Evolutionary conservation across 2,329 filamentous ascomycete species (phyloP).

Genomic region (Juglanconis oblonga): DNA sequence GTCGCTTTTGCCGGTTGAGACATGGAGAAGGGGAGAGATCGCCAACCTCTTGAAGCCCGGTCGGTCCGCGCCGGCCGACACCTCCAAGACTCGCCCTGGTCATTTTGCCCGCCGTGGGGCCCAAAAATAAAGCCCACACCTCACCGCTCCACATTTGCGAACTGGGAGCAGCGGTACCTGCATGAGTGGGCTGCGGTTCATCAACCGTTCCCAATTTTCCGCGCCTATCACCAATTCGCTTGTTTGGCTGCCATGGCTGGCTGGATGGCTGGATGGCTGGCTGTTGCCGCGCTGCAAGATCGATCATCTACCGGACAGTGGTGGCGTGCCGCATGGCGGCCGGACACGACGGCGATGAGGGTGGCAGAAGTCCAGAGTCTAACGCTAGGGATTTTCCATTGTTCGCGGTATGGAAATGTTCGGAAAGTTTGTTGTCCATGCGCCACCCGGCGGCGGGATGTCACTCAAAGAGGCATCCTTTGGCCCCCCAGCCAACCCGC

Average conservation of each 20-base stretch:
- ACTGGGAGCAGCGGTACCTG: constrained; percentile 8
- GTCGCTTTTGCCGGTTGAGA: too few relatives aligned
- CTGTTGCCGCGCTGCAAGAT: background rate
- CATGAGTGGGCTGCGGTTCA: constrained; percentile 4
- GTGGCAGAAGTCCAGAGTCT: background rate
- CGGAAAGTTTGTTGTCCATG: background rate
- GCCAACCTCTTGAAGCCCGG: constrained; percentile 2
- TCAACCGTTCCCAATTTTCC: background rate
- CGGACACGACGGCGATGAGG: background rate
- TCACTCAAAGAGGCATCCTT: background rate
- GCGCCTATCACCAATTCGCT: background rate
- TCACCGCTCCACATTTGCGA: background rate
- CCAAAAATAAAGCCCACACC: constrained; percentile 5
- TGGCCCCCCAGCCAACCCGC: background rate
- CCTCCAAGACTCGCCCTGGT: background rate
- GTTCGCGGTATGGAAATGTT: background rate
- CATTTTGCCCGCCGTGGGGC: constrained; percentile 1
- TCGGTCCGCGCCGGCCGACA: constrained; percentile 2
- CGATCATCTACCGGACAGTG: background rate
- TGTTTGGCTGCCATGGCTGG: background rate
- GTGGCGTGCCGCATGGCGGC: constrained; percentile 6
- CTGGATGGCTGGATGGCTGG: background rate
- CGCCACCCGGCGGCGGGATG: too few relatives aligned
- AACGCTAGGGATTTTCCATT: background rate
- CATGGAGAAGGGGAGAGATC: background rate